A percentile compares a stretch with the other conserved stretches of the same genome.
phyloP scores from a whole-genome alignment of 2,329 filamentous ascomycete species.

The Drechslerella coelobrocha region DNA sequence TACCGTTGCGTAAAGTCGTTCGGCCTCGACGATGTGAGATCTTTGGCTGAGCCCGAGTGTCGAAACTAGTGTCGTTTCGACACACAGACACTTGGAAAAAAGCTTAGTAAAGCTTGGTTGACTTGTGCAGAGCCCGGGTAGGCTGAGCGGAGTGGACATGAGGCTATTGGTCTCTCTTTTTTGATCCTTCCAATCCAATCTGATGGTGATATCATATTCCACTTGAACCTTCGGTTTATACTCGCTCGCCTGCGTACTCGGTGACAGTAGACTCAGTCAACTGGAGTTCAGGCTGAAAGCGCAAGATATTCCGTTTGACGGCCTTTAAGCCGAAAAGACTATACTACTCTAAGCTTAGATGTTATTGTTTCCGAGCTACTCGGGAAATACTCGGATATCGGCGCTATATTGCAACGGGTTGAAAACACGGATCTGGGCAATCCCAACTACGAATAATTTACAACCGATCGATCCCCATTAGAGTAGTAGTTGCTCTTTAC shows the following conservation, averaged over 20 bases:
- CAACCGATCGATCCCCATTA: neutral
- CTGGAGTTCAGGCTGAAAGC: conserved; percentile 47
- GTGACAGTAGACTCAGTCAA: neutral
- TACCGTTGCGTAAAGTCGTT: neutral
- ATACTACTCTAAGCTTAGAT: conserved; percentile 19
- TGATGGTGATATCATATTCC: conserved; percentile 31
- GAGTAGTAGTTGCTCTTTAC: neutral
- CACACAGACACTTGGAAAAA: neutral
- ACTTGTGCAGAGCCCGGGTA: too few relatives aligned
- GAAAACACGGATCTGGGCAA: conserved; percentile 4
- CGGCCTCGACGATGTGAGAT: too few relatives aligned
- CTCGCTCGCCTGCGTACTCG: conserved; percentile 17
- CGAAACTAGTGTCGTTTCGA: too few relatives aligned
- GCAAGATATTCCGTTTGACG: conserved; percentile 36
- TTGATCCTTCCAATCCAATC: too few relatives aligned
- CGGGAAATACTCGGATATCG: conserved; percentile 23
- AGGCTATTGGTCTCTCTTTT: too few relatives aligned
- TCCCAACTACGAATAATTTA: neutral
- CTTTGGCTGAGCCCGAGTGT: too few relatives aligned
- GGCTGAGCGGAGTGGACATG: too few relatives aligned
- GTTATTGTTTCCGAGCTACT: conserved; percentile 20
- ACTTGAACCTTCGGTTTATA: conserved; percentile 1
- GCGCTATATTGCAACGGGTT: conserved; percentile 5
- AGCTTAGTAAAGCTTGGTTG: conserved; percentile 3
- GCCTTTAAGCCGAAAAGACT: conserved; percentile 15